phyloP scores from a whole-genome alignment of 2,329 filamentous ascomycete genomes.

The Chaetomium strumarium region DNA sequence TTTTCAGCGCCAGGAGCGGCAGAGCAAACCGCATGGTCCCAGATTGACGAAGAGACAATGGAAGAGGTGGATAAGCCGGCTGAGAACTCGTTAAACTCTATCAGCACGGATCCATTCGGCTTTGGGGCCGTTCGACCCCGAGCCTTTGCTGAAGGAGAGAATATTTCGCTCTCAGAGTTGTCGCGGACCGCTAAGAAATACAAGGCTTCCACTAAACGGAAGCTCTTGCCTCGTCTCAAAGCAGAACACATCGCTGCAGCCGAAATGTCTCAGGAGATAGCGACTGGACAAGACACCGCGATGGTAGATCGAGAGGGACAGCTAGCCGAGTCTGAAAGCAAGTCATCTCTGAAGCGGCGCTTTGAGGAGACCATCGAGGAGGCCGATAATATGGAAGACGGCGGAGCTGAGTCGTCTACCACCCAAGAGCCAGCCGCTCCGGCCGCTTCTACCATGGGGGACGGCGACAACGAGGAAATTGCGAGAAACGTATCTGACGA shows the following conservation, averaged over 20 bases:
- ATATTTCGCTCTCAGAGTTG: slow-evolving; percentile 20
- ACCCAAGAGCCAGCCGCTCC: slow-evolving; percentile 8
- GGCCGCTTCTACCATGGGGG: neutral
- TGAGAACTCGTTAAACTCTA: neutral
- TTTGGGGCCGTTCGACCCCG: slow-evolving; percentile 20
- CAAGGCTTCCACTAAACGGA: slow-evolving; percentile 13
- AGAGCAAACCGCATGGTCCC: neutral
- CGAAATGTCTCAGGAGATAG: neutral
- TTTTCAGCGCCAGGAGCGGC: slow-evolving; percentile 27
- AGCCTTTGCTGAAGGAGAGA: slow-evolving; percentile 7
- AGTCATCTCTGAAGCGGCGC: neutral
- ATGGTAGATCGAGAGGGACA: neutral
- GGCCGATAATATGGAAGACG: neutral
- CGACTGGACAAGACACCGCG: neutral
- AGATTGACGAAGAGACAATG: neutral
- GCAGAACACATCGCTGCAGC: slow-evolving; percentile 5
- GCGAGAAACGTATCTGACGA: neutral
- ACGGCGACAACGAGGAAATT: neutral
- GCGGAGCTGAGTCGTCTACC: neutral
- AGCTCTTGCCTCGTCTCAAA: slow-evolving; percentile 12
- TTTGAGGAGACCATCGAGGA: neutral
- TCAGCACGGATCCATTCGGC: slow-evolving; percentile 9
- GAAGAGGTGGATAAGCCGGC: neutral
- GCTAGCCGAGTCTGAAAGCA: neutral
- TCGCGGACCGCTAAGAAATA: slow-evolving; percentile 16